Percentiles rank a stretch among this genome's conserved stretches.
Conservation (phyloP, 495 filamentous ascomycete genomes). For the Penicillium bovifimosum region DNA sequence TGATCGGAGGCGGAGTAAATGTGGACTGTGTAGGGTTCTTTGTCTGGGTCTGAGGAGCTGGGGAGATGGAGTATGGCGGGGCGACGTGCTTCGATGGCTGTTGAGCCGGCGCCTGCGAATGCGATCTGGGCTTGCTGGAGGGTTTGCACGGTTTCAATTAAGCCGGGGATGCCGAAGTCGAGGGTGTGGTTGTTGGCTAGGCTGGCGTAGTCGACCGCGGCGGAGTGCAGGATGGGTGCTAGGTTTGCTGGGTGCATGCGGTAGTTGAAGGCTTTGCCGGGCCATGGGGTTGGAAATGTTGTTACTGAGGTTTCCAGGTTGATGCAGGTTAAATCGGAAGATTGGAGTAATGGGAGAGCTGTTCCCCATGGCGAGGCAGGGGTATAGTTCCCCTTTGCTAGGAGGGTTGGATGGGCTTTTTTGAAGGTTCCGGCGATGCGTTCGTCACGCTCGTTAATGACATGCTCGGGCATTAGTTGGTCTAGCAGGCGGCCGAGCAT, state of each 20-base stretch:
- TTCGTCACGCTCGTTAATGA: constrained; percentile 21
- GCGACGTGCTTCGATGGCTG: constrained; percentile 20
- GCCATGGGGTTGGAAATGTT: constrained; percentile 27
- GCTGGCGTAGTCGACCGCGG: constrained; percentile 27
- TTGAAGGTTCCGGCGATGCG: constrained; percentile 14
- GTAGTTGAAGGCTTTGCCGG: constrained; percentile 40
- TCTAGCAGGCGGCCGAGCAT: constrained; percentile 44
- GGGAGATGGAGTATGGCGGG: constrained; percentile 23
- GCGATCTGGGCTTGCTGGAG: constrained; percentile 18
- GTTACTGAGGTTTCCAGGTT: constrained; percentile 43
- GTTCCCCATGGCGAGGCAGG: constrained; percentile 31
- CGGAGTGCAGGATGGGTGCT: constrained; percentile 22
- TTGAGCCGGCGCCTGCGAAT: constrained; percentile 28
- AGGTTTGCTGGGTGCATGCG: constrained; percentile 40
- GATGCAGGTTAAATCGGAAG: constrained; percentile 31
- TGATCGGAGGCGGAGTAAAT: constrained; percentile 29
- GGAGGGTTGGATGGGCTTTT: constrained; percentile 11
- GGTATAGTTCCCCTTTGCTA: constrained; percentile 16
- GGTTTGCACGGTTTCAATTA: constrained; percentile 30
- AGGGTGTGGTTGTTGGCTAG: constrained; percentile 41
- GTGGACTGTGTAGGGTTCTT: constrained; percentile 9
- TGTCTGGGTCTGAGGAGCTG: not conserved
- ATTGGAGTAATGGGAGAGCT: constrained; percentile 27
- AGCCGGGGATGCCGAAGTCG: constrained; percentile 30
- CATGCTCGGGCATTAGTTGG: constrained; percentile 33